A percentile compares a stretch with the other conserved stretches of the same genome.
phyloP scores from a whole-genome alignment of 345 rosid genomes.

The Hibiscus mutabilis region DNA sequence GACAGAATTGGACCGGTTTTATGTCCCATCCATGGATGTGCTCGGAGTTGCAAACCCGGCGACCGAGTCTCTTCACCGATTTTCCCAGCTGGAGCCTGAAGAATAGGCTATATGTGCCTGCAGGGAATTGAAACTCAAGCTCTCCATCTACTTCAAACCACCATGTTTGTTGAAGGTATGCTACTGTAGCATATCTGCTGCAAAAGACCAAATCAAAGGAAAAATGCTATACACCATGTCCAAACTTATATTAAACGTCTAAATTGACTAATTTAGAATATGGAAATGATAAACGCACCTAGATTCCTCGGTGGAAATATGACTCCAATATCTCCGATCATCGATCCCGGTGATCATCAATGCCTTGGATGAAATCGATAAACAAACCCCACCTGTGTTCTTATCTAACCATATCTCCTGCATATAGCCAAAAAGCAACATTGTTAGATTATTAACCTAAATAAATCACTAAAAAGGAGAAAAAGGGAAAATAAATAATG shows the following conservation, averaged over 20 bases:
- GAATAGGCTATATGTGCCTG: conserved; percentile 66
- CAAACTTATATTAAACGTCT: no score
- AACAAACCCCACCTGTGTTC: conserved; percentile 38
- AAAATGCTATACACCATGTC: no score
- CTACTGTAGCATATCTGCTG: conserved; percentile 54
- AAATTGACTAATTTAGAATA: no score
- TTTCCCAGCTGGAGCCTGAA: conserved; percentile 72
- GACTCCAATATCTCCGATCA: conserved; percentile 63
- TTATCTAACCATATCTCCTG: conserved; percentile 70
- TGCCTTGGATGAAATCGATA: conserved; percentile 51
- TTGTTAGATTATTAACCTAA: neutral
- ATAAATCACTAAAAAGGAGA: neutral
- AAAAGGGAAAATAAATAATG: neutral
- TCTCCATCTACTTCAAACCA: conserved; percentile 90
- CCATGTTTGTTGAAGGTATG: conserved; percentile 94
- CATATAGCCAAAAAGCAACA: neutral
- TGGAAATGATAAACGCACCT: conserved; percentile 4
- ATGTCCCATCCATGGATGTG: conserved; percentile 87
- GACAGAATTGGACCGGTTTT: conserved; percentile 73
- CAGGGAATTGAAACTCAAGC: conserved; percentile 65
- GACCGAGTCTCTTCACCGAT: conserved; percentile 57
- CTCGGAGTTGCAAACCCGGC: conserved; percentile 55
- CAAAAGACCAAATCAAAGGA: neutral
- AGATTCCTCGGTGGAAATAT: conserved; percentile 26
- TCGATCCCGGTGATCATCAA: conserved; percentile 61